Evolutionary conservation across 1,284 basidiomycete genomes (phyloP), one percentile per base, ranked within the genome.

Genomic region (Meira nashicola): DNA sequence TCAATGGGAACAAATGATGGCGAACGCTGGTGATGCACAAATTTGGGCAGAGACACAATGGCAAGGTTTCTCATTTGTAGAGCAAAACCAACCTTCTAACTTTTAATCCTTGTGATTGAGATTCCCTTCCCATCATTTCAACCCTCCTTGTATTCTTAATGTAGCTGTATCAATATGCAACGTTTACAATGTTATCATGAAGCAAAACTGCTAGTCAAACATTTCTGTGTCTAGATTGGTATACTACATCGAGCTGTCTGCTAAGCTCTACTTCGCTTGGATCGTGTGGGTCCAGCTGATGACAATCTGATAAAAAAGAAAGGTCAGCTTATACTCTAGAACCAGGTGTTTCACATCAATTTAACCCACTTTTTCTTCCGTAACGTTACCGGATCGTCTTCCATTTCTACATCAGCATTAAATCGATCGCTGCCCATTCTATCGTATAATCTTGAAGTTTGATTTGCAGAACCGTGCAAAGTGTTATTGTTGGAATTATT

Each of bases 281-380:
- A 53, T 39, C 50, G 19, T 33, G 23, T 53, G 6, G 50, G 50
- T 39, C 28, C 50, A 3, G 12, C 23, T 4, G 38, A 4, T 14
- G 21, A 19, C 17, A 25, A 17, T 39, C 50, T 53, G n/a, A n/a
- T n/a, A n/a, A 39, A 5, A 39, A 53, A 39, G 5, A 53, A 6
- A 17, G 15, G 50, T 15, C n/a, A 19, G 48, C 15, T 23, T 15
- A 23, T 48, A 17, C 6, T 2, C 17, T 21, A 48, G 12, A 39
- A 39, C n/a, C 49, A 15, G 14, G 33, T n/a, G n/a, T n/a, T n/a
- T n/a, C 28, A 33, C 28, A 33, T 33, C 28, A 6, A 40, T 17
- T n/a, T 41, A 5, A 53, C 50, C 38, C 50, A 53, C 50, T 53
- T 53, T 25, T 53, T 53, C 39, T 41, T 53, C 39, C 37, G 17